Evolutionary conservation across 768 basidiomycete genomes (phyloP).

Genomic region (Boletus tylopilopsis): DNA sequence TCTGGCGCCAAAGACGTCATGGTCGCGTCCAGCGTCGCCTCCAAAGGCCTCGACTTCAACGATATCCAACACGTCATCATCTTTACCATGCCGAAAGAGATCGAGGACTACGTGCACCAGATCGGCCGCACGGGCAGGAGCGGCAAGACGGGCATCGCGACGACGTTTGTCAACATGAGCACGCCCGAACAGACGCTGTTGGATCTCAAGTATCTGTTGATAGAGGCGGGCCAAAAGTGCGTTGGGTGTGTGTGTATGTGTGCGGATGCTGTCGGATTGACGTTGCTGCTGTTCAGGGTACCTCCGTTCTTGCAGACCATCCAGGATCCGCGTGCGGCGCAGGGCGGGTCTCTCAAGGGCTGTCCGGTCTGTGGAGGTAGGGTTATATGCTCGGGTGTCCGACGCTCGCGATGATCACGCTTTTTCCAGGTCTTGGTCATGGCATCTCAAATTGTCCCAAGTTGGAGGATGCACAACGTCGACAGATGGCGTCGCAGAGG

Average conservation of each 20-base stretch:
- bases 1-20: slow-evolving; percentile 97
- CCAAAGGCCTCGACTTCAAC: slow-evolving; percentile 97
- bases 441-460: slow-evolving; percentile 95
- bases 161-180: slow-evolving; percentile 98
- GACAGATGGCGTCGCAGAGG: slow-evolving; percentile 87
- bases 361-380: slow-evolving; percentile 95
- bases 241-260: slow-evolving; percentile 21
- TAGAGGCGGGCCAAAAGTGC: slow-evolving; percentile 97
- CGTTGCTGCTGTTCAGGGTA: slow-evolving; percentile 51
- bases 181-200: slow-evolving; percentile 94
- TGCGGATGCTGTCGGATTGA: too few species aligned
- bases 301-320: slow-evolving; percentile 88
- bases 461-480: slow-evolving; percentile 85
- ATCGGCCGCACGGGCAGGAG: slow-evolving; percentile 97
- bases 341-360: slow-evolving; percentile 75
- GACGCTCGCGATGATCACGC: not conserved
- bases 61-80: slow-evolving; percentile 99
- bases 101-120: slow-evolving; percentile 99
- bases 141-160: slow-evolving; percentile 98
- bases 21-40: slow-evolving; percentile 98
- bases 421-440: slow-evolving; percentile 76
- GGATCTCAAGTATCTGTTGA: slow-evolving; percentile 93
- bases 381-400: slow-evolving; percentile 5
- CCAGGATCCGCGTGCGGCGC: slow-evolving; percentile 83
- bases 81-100: slow-evolving; percentile 99